Conservation (phyloP, 2,329 filamentous ascomycete species). For the Pseudocercospora pini-densiflorae region DNA sequence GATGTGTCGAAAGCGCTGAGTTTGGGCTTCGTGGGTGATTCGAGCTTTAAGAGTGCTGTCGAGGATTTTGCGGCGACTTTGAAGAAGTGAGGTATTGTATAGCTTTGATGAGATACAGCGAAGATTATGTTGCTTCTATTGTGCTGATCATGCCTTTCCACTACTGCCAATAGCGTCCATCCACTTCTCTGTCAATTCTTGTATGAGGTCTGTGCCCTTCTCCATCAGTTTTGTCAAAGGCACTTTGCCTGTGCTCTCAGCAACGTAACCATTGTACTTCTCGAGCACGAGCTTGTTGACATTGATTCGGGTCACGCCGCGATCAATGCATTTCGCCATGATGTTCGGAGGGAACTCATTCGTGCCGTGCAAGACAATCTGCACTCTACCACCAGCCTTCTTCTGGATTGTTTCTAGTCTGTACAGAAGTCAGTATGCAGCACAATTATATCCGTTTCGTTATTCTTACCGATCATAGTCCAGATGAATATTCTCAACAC, state of each 20-base stretch:
- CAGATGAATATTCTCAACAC: slow-evolving; percentile 62
- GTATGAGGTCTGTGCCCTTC: slow-evolving; percentile 59
- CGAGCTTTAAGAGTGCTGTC: slow-evolving; percentile 52
- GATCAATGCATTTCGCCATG: slow-evolving; percentile 58
- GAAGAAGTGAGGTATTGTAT: slow-evolving; percentile 29
- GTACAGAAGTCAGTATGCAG: background rate
- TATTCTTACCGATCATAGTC: slow-evolving; percentile 58
- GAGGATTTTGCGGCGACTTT: slow-evolving; percentile 47
- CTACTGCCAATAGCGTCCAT: slow-evolving; percentile 50
- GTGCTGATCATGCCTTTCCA: slow-evolving; percentile 26
- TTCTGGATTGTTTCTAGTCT: slow-evolving; percentile 54
- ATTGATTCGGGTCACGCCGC: slow-evolving; percentile 62
- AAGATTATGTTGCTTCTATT: background rate
- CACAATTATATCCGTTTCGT: too few relatives aligned
- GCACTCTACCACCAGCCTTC: slow-evolving; percentile 53
- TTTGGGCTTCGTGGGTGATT: slow-evolving; percentile 58
- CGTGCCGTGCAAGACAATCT: slow-evolving; percentile 62
- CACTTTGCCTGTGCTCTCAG: slow-evolving; percentile 55
- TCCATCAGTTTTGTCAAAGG: slow-evolving; percentile 61
- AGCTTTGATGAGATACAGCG: background rate
- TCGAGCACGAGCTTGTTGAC: slow-evolving; percentile 63
- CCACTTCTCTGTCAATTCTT: slow-evolving; percentile 59
- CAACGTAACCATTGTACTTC: slow-evolving; percentile 53
- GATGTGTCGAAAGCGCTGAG: slow-evolving; percentile 60
- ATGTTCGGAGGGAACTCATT: slow-evolving; percentile 62